Evolutionary conservation across 2,329 filamentous ascomycete species (phyloP), one percentile per base, ranked within the genome.

Genomic region (Sporothrix globosa): DNA sequence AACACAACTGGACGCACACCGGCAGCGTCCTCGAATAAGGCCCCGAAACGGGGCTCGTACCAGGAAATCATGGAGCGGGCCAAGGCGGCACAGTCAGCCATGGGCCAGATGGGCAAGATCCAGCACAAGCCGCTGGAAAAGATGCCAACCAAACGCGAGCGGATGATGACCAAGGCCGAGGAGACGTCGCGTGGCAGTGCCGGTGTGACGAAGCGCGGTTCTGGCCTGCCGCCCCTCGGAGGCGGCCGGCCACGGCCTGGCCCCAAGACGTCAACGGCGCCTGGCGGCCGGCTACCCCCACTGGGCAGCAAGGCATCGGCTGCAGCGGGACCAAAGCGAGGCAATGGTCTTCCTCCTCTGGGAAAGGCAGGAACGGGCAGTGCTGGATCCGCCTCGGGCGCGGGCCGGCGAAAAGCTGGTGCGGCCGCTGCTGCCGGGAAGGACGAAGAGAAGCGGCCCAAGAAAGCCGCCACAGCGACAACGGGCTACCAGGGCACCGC

Each of bases 81-180:
- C 44, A 88, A 91, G 76, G 87, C 87, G 72, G 89, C 87, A 14
- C 87, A 91, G 75, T 83, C 82, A 52, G 82, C 81, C 53, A 86
- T 87, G 81, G 85, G 83, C n/a, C 85, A 86, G 74, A 84, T 90
- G 30, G 90, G 90, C 69, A 88, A 88, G 75, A 92, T 93, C 74
- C 91, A 92, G 77, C 90, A 93, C 79, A 92, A 92, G 77, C 84
- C 89, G 24, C 86, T 89, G 1, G 90, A 91, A 74, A 90, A 88
- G 76, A 79, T 85, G n/a, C 80, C 85, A 7, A 83, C 81, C 72
- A 90, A 84, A 77, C 84, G 83, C 72, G 84, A 88, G 72, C 71
- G 71, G 1, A 53, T 72, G 65, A 56, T 70, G 56, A 61, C 68
- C 48, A 70, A 70, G 70, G 34, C 63, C 2, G 70, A 71, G 4